Conservation (phyloP, 129 eudicot genomes). For the Scalesia atractyloides region DNA sequence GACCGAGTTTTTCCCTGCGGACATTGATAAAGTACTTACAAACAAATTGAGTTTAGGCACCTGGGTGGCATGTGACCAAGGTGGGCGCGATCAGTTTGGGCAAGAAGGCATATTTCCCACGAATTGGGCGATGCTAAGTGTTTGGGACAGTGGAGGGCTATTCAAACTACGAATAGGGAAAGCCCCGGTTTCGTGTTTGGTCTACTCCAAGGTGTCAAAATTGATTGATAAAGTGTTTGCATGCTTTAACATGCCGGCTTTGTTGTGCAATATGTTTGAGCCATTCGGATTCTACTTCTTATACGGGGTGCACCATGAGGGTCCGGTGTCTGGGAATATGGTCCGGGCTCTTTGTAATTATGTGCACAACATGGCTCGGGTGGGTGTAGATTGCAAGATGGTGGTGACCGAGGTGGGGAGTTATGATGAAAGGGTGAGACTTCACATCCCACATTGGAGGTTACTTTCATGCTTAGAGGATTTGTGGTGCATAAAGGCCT, state of each 20-base stretch:
- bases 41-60: slow-evolving; percentile 61
- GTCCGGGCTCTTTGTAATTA: slow-evolving; percentile 49
- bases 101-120: slow-evolving; percentile 32
- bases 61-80: slow-evolving; percentile 51
- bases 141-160: slow-evolving; percentile 58
- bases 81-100: slow-evolving; percentile 30
- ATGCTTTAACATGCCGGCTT: slow-evolving; percentile 44
- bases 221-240: slow-evolving; percentile 42
- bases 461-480: slow-evolving; percentile 57
- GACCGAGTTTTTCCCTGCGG: slow-evolving; percentile 55
- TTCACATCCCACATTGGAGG: slow-evolving; percentile 63
- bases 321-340: slow-evolving; percentile 48
- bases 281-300: slow-evolving; percentile 62
- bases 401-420: slow-evolving; percentile 59
- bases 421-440: slow-evolving; percentile 41
- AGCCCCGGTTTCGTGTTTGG: slow-evolving; percentile 40
- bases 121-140: slow-evolving; percentile 69
- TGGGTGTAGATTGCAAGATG: slow-evolving; percentile 43
- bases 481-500: slow-evolving; percentile 62
- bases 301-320: slow-evolving; percentile 55
- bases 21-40: slow-evolving; percentile 45
- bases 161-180: slow-evolving; percentile 52
- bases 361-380: slow-evolving; percentile 55
- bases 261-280: slow-evolving; percentile 36
- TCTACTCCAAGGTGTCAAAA: slow-evolving; percentile 33